phyloP scores from a whole-genome alignment of 805 yeast genomes.

The Ascoidea rubescens region DNA sequence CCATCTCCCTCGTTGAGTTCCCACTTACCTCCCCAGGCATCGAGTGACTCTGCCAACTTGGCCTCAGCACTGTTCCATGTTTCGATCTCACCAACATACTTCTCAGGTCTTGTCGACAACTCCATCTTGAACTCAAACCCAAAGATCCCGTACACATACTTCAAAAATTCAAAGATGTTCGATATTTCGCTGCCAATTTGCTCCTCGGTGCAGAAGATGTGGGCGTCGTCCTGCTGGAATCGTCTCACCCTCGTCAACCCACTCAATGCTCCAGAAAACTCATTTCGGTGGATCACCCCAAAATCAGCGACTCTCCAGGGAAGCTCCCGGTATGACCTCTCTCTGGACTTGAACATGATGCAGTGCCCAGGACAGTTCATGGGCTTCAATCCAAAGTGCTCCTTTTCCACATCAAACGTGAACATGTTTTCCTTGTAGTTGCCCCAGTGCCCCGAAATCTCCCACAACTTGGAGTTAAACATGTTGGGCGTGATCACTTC shows the following conservation, averaged over 20 bases:
- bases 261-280: slow-evolving; percentile 87
- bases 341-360: slow-evolving; percentile 79
- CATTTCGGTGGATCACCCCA: slow-evolving; percentile 95
- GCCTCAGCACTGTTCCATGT: slow-evolving; percentile 90
- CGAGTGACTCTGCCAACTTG: slow-evolving; percentile 70
- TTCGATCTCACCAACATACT: slow-evolving; percentile 85
- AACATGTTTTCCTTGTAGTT: slow-evolving; percentile 98
- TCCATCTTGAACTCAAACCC: slow-evolving; percentile 96
- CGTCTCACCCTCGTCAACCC: slow-evolving; percentile 95
- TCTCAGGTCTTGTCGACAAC: slow-evolving; percentile 93
- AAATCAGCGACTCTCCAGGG: slow-evolving; percentile 99
- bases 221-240: slow-evolving; percentile 99
- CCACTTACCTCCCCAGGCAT: slow-evolving; percentile 83
- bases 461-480: slow-evolving; percentile 97
- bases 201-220: slow-evolving; percentile 86
- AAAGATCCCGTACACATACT: slow-evolving; percentile 76
- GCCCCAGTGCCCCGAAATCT: slow-evolving; percentile 97
- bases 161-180: slow-evolving; percentile 74
- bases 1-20: slow-evolving; percentile 95
- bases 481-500: slow-evolving; percentile 99
- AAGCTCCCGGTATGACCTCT: slow-evolving; percentile 89
- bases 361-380: slow-evolving; percentile 93
- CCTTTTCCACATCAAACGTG: slow-evolving; percentile 93
- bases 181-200: slow-evolving; percentile 82
- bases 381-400: slow-evolving; percentile 86